Conservation (phyloP, 202 grass and related monocot genomes). For the Schoenoplectus triqueter region DNA sequence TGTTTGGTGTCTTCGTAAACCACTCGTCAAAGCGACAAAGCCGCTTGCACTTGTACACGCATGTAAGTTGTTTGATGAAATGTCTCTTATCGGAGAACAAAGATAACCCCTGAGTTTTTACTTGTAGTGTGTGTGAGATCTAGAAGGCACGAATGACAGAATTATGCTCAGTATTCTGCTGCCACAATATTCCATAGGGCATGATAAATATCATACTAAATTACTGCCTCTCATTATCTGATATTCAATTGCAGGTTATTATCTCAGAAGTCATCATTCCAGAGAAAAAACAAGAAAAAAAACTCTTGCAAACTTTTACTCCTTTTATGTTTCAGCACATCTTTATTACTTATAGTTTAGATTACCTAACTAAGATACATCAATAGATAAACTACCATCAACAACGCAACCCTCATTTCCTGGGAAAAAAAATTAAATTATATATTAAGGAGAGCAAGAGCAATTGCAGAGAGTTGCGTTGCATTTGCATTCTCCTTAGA, state of each 20-base stretch:
- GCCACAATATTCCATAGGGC: neutral
- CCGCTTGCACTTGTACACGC: neutral
- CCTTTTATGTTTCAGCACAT: neutral
- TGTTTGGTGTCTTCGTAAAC: neutral
- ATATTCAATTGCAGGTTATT: neutral
- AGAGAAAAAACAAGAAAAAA: too few relatives aligned
- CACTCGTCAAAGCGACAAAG: neutral
- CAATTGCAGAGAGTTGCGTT: constrained; percentile 55
- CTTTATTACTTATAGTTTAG: neutral
- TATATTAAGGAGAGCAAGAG: constrained; percentile 50
- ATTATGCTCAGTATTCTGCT: neutral
- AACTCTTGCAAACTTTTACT: neutral
- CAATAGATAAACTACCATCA: neutral
- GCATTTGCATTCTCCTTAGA: constrained; percentile 35
- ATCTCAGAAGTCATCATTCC: neutral
- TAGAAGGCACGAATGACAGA: too few relatives aligned
- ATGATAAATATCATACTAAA: neutral
- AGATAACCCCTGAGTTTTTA: too few relatives aligned
- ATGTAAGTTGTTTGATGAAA: neutral
- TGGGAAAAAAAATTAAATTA: neutral
- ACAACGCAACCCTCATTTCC: neutral
- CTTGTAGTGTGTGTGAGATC: neutral
- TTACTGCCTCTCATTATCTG: neutral
- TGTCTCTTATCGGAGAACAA: neutral
- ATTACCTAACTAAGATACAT: constrained; percentile 19